Base-by-base conservation (phyloP, 768 basidiomycete genomes). In the Suillus subaureus region DNA sequence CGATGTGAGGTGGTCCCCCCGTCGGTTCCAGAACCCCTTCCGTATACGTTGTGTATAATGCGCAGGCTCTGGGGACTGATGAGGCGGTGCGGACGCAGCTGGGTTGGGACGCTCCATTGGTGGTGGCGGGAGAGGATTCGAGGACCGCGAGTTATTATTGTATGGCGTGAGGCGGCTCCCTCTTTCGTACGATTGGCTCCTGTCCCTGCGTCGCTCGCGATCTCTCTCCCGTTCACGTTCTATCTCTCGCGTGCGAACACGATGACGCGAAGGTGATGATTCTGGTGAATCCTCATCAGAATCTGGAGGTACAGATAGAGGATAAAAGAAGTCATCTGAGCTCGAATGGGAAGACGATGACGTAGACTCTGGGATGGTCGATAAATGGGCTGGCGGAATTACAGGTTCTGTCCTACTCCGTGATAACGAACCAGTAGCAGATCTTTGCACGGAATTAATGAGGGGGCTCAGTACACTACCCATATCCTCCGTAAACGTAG, bases 11-110 rank as follows among this genome's bases (percentile, higher is more conserved):
- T 91, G 85, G 72, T 93, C 91, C 0, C 91, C 91, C 2, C 90
- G 85, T n/a, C 83, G 72, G 68, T 93, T 93, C 91, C 91, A 93
- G 69, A 79, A 86, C 1, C 91, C 91, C 40, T 76, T 76, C 23
- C 90, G 87, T 11, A 80, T 61, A 65, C 80, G 78, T 66, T 66
- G 71, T 39, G 76, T 61, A 62, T 76, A 73, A 26, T 64, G 64
- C 21, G 74, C 66, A 15, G 78, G 79, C 54, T 76, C 72, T 9
- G 74, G 70, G 42, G 73, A 74, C 54, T 78, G 77, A 0, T 49
- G 61, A 0, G 74, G 77, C 26, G 73, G 71, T 8, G 72, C 67
- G 5, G 78, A 72, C 11, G 68, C 67, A n/a, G 75, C 77, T 0
- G 57, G 61, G 43, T 28, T 64, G 0, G 69, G 43, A 8, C 72